Conservation (phyloP, 108 stramenopile species). For the Discostella pseudostelligera region DNA sequence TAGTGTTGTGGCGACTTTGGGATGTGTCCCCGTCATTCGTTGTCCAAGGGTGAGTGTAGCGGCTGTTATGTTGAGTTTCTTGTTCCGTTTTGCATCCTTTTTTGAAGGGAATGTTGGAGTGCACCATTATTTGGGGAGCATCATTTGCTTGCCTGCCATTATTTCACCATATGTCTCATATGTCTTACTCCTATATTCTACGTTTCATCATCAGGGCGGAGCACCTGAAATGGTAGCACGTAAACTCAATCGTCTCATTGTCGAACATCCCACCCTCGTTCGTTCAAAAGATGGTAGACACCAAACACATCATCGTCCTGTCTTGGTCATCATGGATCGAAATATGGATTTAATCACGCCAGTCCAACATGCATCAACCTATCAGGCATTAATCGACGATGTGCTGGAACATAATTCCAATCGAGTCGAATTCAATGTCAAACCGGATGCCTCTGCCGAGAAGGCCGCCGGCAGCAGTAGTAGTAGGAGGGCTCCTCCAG, state of each 20-base stretch:
- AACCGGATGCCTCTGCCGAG: conserved; percentile 20
- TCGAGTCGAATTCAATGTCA: conserved; percentile 85
- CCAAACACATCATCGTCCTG: conserved; percentile 65
- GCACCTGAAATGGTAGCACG: conserved; percentile 96
- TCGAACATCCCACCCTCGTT: conserved; percentile 78
- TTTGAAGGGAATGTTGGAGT: background rate
- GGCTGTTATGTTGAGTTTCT: background rate
- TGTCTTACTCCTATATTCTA: too few species aligned
- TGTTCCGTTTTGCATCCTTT: background rate
- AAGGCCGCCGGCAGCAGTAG: conserved; percentile 39
- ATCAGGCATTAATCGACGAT: conserved; percentile 97
- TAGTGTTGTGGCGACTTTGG: conserved; percentile 87
- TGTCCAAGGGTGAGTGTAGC: conserved; percentile 74
- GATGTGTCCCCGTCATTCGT: conserved; percentile 90
- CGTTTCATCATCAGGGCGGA: conserved; percentile 60
- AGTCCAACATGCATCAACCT: conserved; percentile 91
- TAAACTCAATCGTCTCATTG: conserved; percentile 81
- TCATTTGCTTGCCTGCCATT: conserved; percentile 1
- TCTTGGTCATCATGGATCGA: conserved; percentile 95
- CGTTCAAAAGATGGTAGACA: conserved; percentile 23
- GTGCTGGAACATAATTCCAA: conserved; percentile 87
- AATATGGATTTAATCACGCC: conserved; percentile 92
- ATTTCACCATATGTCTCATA: background rate
- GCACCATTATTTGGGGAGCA: conserved; percentile 1
- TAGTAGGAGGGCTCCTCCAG: conserved; percentile 41